phyloP scores from a whole-genome alignment of 2,329 filamentous ascomycete species.

The Phaeosphaeria sp. region DNA sequence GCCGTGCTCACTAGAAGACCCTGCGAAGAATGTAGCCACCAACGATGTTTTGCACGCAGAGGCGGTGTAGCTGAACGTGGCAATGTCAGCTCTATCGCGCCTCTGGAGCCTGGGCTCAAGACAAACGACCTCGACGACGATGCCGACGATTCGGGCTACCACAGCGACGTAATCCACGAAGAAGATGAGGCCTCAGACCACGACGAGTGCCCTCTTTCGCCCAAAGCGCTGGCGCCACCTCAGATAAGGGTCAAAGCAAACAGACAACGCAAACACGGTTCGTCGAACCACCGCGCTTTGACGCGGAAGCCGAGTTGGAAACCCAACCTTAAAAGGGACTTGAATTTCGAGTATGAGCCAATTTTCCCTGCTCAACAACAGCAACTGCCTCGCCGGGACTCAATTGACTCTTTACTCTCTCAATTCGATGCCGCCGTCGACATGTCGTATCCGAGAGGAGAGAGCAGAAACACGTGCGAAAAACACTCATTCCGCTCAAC shows the following conservation, averaged over 20 bases:
- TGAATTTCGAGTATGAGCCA: conserved; percentile 10
- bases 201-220: conserved; percentile 21
- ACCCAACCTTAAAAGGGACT: conserved; percentile 33
- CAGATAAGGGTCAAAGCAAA: conserved; percentile 6
- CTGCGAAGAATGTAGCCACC: conserved; percentile 27
- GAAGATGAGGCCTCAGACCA: conserved; percentile 21
- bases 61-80: conserved; percentile 37
- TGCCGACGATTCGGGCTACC: conserved; percentile 21
- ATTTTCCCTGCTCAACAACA: background rate
- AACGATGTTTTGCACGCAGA: conserved; percentile 31
- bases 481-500: background rate
- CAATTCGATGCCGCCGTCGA: conserved; percentile 11
- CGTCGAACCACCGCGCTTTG: conserved; percentile 16
- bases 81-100: conserved; percentile 12
- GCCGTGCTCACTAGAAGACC: conserved; percentile 23
- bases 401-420: conserved; percentile 17
- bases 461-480: background rate
- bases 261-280: conserved; percentile 8
- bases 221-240: conserved; percentile 15
- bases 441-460: background rate
- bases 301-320: conserved; percentile 29
- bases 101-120: conserved; percentile 11
- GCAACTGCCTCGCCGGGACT: conserved; percentile 8
- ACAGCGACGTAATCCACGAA: conserved; percentile 24
- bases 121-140: conserved; percentile 7